Percentiles rank a stretch among this genome's conserved stretches.
Evolutionary conservation across 2,329 filamentous ascomycete species (phyloP).

Genomic region (Tolypocladium paradoxum): DNA sequence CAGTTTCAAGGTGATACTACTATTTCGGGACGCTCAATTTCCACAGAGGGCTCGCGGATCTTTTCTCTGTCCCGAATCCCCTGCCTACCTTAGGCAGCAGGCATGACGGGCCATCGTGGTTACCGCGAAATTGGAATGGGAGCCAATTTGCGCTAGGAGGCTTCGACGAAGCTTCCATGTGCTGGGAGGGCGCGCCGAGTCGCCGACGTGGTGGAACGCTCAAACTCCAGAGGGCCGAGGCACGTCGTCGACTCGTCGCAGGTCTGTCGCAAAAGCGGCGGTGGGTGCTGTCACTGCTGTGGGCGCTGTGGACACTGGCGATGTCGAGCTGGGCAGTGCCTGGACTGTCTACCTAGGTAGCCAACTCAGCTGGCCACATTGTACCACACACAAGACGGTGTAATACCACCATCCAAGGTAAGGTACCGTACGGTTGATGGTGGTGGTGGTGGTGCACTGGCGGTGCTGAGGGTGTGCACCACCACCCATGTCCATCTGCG

Average conservation of each 20-base stretch:
- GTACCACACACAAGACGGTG: not conserved
- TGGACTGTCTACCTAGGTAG: not conserved
- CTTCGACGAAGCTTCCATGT: constrained; percentile 8
- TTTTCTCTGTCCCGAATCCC: not conserved
- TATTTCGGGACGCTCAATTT: not conserved
- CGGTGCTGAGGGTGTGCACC: not conserved
- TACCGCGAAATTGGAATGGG: not conserved
- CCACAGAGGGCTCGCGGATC: not conserved
- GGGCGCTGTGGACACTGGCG: not conserved
- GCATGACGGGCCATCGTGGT: not conserved
- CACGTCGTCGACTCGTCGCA: not conserved
- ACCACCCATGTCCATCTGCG: not conserved
- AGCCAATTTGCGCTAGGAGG: constrained; percentile 2
- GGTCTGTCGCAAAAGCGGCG: not conserved
- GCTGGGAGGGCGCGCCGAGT: too few species aligned
- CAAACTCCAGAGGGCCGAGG: not conserved
- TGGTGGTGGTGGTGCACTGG: not conserved
- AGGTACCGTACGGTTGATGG: not conserved
- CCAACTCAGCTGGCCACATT: not conserved
- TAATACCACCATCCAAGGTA: not conserved
- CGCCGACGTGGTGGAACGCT: too few species aligned
- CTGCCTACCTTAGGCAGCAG: not conserved
- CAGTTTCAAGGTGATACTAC: not conserved
- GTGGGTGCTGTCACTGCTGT: not conserved
- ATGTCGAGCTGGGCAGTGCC: not conserved